A percentile compares a stretch with the other conserved stretches of the same genome.
Evolutionary conservation across 305 asterid species (phyloP).

Genomic region (Ilex paraguariensis): DNA sequence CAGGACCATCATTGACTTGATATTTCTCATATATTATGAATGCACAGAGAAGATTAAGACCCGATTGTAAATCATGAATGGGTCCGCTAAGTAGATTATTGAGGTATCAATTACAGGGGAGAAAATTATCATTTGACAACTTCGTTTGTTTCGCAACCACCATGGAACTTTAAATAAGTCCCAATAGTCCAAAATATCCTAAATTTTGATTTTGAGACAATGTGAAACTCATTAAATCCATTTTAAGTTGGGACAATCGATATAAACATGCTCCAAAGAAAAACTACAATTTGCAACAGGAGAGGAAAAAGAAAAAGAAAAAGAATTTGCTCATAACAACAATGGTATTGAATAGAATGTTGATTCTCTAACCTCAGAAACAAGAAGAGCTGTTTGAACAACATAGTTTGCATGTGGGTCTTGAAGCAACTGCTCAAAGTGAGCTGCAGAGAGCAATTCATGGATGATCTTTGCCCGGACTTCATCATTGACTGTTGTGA

Average conservation of each 20-base stretch:
- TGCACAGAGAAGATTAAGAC: too few species aligned
- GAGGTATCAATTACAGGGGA: too few species aligned
- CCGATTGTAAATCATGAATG: too few species aligned
- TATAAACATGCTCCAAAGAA: too few species aligned
- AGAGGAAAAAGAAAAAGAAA: background rate
- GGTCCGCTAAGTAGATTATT: too few species aligned
- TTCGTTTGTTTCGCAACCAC: too few species aligned
- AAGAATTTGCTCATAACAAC: background rate
- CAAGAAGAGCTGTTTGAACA: conserved; percentile 72
- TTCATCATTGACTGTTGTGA: conserved; percentile 43
- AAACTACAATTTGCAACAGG: too few species aligned
- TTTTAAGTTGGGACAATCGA: background rate
- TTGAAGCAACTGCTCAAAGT: conserved; percentile 83
- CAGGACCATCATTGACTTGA: too few species aligned
- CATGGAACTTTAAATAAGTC: too few species aligned
- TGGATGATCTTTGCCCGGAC: conserved; percentile 53
- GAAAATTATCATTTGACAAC: too few species aligned
- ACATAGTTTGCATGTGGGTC: conserved; percentile 98
- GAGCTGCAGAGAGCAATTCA: conserved; percentile 62
- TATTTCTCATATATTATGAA: too few species aligned
- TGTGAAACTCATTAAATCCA: too few species aligned
- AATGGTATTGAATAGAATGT: conserved; percentile 5
- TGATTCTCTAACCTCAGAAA: conserved; percentile 52
- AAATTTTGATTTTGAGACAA: background rate
- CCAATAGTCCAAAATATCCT: background rate